Percentiles rank a stretch among this genome's conserved stretches.
phyloP scores from a whole-genome alignment of 2,329 filamentous ascomycete species.

The Cercospora brassicicola region DNA sequence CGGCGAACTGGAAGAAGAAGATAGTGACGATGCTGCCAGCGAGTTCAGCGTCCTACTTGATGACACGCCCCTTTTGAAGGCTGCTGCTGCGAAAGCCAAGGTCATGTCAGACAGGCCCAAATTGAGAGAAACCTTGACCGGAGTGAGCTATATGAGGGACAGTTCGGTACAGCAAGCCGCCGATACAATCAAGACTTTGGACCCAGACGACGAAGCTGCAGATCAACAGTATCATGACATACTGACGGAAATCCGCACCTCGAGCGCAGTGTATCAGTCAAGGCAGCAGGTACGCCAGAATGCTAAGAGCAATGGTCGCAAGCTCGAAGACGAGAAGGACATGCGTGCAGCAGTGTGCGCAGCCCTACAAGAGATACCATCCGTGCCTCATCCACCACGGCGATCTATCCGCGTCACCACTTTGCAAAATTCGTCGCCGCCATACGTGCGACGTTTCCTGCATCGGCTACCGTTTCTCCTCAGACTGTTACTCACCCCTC shows the following conservation, averaged over 20 bases:
- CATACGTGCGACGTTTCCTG: conserved; percentile 46
- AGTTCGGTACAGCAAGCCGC: conserved; percentile 42
- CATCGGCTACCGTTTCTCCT: conserved; percentile 54
- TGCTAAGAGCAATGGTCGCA: conserved; percentile 37
- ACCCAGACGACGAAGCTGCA: conserved; percentile 49
- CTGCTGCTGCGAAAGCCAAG: conserved; percentile 42
- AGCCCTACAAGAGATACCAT: conserved; percentile 50
- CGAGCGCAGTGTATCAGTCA: conserved; percentile 43
- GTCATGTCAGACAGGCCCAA: conserved; percentile 27
- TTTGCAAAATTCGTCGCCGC: conserved; percentile 47
- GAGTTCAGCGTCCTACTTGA: conserved; percentile 44
- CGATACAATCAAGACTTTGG: conserved; percentile 45
- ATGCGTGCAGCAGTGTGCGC: conserved; percentile 54
- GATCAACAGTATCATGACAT: conserved; percentile 46
- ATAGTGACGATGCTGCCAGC: conserved; percentile 41
- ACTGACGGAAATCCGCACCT: conserved; percentile 45
- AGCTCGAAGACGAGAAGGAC: conserved; percentile 45
- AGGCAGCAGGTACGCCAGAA: conserved; percentile 35
- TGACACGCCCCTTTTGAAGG: conserved; percentile 50
- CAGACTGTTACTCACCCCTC: conserved; percentile 49
- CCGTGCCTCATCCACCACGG: conserved; percentile 53
- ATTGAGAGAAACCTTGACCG: conserved; percentile 41
- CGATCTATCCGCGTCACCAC: conserved; percentile 53
- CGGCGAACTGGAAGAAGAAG: conserved; percentile 40
- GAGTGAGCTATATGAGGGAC: conserved; percentile 42